Conservation (phyloP, 768 basidiomycete genomes). For the Tephrocybe sp. region DNA sequence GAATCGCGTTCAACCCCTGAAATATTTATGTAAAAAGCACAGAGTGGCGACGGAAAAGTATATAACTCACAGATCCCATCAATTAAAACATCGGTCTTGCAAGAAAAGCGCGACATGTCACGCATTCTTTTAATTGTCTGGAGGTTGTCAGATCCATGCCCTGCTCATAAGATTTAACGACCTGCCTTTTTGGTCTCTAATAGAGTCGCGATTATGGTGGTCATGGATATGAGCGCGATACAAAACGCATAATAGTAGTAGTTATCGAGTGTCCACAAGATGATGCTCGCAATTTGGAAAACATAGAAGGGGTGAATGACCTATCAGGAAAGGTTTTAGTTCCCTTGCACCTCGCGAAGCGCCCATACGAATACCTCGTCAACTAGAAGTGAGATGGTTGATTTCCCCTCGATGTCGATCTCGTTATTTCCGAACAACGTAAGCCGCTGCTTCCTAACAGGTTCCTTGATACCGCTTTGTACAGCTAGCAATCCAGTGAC, state of each 20-base stretch:
- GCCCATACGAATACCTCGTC: conserved; percentile 67
- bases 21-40: conserved; percentile 2
- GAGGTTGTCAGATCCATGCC: neutral
- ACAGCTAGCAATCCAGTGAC: conserved; percentile 68
- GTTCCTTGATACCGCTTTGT: conserved; percentile 59
- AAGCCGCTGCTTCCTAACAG: conserved; percentile 61
- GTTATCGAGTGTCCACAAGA: conserved; percentile 92
- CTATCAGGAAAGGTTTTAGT: conserved; percentile 28
- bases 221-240: conserved; percentile 86
- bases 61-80: conserved; percentile 67
- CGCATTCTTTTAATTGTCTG: conserved; percentile 93
- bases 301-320: conserved; percentile 98
- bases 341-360: neutral
- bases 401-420: conserved; percentile 90
- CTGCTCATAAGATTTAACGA: conserved; percentile 2
- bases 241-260: conserved; percentile 98
- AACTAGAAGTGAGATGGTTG: conserved; percentile 70
- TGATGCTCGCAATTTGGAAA: conserved; percentile 94
- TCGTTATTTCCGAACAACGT: conserved; percentile 81
- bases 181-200: conserved; percentile 88
- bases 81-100: conserved; percentile 67
- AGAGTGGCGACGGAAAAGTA: neutral
- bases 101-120: conserved; percentile 92
- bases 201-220: conserved; percentile 83
- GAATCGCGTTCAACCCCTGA: conserved; percentile 77